A percentile compares a stretch with the other conserved stretches of the same genome.
Evolutionary conservation across 2,329 filamentous ascomycete species (phyloP).

Genomic region (Plectosphaerella plurivora): DNA sequence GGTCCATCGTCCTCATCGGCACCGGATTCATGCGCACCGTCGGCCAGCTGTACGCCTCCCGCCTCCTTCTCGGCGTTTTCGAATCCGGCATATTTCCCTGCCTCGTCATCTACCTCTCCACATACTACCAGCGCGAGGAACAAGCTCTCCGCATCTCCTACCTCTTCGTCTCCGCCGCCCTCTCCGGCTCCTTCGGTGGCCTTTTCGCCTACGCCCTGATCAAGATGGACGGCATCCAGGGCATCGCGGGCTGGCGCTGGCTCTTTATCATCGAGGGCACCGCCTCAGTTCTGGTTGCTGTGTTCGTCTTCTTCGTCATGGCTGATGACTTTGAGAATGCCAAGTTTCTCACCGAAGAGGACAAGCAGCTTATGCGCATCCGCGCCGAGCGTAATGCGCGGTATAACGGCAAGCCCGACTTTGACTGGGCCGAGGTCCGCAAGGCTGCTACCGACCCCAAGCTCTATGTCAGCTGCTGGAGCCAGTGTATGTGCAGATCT

Average conservation of each 20-base stretch:
- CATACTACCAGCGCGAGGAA: constrained; percentile 25
- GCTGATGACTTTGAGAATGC: constrained; percentile 12
- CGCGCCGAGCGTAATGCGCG: constrained; percentile 11
- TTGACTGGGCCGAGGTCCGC: constrained; percentile 15
- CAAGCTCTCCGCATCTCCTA: constrained; percentile 54
- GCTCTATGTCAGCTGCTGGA: constrained; percentile 20
- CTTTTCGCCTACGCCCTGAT: constrained; percentile 42
- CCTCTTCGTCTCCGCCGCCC: constrained; percentile 52
- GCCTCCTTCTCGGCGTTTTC: constrained; percentile 26
- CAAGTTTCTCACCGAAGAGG: constrained; percentile 12
- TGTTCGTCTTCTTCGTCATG: constrained; percentile 26
- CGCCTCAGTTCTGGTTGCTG: constrained; percentile 57
- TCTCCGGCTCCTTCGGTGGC: constrained; percentile 46
- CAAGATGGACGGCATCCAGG: constrained; percentile 37
- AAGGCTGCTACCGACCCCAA: constrained; percentile 20
- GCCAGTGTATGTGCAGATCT: constrained; percentile 20
- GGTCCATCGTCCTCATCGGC: background rate
- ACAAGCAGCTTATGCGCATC: constrained; percentile 11
- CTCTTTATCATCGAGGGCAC: constrained; percentile 57
- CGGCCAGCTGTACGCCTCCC: constrained; percentile 16
- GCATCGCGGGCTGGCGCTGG: constrained; percentile 50
- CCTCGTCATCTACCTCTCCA: constrained; percentile 6
- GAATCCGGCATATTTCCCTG: constrained; percentile 16
- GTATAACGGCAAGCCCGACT: constrained; percentile 15
- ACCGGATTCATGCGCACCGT: constrained; percentile 23